These are phyloP conservation scores for Psidium guajava DNA, from an alignment of 345 rosid species.

Conservation along the genomic window DNA sequence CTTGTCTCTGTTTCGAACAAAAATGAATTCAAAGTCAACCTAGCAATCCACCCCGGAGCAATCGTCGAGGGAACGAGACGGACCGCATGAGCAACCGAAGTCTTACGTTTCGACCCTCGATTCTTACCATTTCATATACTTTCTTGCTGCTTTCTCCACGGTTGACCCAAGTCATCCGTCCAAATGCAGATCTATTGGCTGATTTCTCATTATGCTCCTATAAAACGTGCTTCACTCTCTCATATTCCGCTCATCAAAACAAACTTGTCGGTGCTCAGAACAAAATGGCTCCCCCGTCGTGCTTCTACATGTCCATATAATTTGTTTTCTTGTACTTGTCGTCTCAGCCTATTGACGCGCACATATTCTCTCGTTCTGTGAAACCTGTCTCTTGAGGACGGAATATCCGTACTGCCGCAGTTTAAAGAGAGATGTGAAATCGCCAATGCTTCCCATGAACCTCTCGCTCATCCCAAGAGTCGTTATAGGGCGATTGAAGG, in stretches of 20 bases:
- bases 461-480: too few species aligned
- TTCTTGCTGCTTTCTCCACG: too few species aligned
- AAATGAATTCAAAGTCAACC: too few species aligned
- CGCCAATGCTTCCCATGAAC: too few species aligned
- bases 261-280: background rate
- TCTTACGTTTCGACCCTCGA: background rate
- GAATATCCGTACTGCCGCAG: background rate
- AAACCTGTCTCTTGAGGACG: background rate
- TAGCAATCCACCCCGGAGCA: too few species aligned
- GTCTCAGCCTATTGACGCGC: background rate
- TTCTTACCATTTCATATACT: too few species aligned
- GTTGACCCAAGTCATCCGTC: too few species aligned
- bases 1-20: background rate
- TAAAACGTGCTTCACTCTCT: too few species aligned
- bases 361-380: background rate
- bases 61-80: background rate
- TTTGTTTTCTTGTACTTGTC: background rate
- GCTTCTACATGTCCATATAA: background rate
- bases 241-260: background rate
- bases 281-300: background rate
- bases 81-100: fast-evolving
- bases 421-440: background rate
- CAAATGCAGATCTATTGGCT: too few species aligned
- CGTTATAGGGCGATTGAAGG: too few species aligned
- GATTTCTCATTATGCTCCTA: background rate